Evolutionary conservation across 2,329 filamentous ascomycete species (phyloP).

Genomic region (Sporothrix globosa): DNA sequence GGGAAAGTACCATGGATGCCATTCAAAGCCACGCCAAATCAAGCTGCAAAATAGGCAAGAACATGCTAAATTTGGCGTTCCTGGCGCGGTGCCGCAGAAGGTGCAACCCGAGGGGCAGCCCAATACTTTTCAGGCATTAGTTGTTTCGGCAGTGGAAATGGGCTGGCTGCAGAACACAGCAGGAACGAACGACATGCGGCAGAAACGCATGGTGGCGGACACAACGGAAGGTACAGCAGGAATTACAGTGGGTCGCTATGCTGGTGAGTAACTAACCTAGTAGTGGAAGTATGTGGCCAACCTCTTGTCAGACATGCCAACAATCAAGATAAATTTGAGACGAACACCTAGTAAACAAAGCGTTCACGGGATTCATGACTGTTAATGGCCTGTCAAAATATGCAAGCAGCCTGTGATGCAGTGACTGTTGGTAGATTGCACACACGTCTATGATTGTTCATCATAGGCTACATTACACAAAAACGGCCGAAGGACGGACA

Average conservation of each 20-base stretch:
- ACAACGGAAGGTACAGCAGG: neutral
- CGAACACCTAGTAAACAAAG: neutral
- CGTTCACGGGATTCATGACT: neutral
- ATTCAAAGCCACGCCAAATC: no score
- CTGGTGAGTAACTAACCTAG: no score
- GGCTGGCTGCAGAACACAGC: neutral
- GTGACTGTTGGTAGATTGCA: neutral
- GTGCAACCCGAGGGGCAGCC: neutral
- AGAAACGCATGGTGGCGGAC: conserved; percentile 1
- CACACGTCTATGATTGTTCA: neutral
- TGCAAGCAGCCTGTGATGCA: neutral
- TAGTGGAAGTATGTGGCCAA: no score
- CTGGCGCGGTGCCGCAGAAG: conserved; percentile 6
- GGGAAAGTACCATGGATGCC: neutral
- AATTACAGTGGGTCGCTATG: conserved; percentile 13
- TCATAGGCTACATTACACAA: conserved; percentile 1
- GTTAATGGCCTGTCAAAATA: neutral
- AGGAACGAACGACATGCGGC: neutral
- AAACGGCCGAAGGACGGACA: conserved; percentile 5
- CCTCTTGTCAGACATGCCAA: neutral
- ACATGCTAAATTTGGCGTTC: neutral
- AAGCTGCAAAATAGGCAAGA: no score
- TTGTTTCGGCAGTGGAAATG: neutral
- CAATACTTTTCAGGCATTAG: neutral
- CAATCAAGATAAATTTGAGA: neutral